Evolutionary conservation across 228 moss, liverwort and hornwort species (phyloP).

Genomic region (Sphagnum fallax): DNA sequence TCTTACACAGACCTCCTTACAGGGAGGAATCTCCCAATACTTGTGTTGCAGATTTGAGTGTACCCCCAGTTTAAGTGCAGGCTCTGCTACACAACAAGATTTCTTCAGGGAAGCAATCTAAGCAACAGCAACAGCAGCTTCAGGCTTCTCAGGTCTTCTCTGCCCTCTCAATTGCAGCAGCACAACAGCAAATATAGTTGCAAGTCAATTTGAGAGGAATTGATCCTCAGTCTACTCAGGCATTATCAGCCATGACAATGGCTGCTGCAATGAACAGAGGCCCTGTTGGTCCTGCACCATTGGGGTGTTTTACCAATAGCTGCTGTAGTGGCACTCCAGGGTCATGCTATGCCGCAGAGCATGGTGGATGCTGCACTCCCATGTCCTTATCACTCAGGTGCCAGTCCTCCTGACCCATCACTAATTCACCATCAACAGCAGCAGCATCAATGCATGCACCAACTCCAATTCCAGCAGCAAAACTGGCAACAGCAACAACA

Average conservation of each 20-base stretch:
- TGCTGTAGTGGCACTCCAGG: conserved; percentile 85
- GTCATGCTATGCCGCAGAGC: conserved; percentile 81
- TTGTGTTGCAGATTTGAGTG: conserved; percentile 10
- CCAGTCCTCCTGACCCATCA: conserved; percentile 31
- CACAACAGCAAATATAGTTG: conserved; percentile 10
- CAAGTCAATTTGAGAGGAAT: conserved; percentile 42
- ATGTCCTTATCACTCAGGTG: conserved; percentile 22
- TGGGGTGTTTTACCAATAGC: conserved; percentile 86
- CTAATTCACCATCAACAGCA: conserved; percentile 1
- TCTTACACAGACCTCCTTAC: conserved; percentile 26
- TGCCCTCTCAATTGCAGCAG: conserved; percentile 17
- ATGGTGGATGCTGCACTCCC: conserved; percentile 45
- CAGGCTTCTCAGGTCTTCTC: conserved; percentile 8
- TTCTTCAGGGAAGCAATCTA: conserved; percentile 41
- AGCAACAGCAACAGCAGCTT: conserved; percentile 22
- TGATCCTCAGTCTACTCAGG: conserved; percentile 44
- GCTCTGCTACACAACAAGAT: conserved; percentile 20
- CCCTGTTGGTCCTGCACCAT: conserved; percentile 67
- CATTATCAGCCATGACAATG: conserved; percentile 42
- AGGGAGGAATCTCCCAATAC: conserved; percentile 14
- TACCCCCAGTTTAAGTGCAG: conserved; percentile 17
- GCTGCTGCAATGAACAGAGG: conserved; percentile 43
- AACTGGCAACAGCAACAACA: conserved; percentile 52
- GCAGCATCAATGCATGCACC: conserved; percentile 15
- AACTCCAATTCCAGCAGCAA: conserved; percentile 39